These are phyloP conservation scores for Kazachstania sp. DNA, from an alignment of 1,139 yeast genomes.

Conservation along the genomic window DNA sequence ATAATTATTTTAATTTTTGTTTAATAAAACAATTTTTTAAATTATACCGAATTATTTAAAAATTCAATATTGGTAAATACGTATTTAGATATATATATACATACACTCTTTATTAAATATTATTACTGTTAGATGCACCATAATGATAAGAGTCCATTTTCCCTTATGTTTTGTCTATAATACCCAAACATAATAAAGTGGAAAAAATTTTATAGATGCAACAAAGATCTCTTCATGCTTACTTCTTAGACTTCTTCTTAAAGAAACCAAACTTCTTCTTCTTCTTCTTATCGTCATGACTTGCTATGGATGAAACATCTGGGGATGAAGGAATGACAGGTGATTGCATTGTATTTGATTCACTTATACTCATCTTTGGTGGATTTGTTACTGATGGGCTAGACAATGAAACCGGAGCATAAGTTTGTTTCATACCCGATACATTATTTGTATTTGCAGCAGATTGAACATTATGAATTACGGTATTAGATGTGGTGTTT, in stretches of 20 bases:
- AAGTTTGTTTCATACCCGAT: conserved; percentile 1
- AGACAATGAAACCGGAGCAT: not conserved
- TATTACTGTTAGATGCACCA: conserved; percentile 1
- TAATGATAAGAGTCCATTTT: not conserved
- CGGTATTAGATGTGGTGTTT: conserved; percentile 20
- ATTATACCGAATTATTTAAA: too few species aligned
- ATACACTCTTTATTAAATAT: conserved; percentile 1
- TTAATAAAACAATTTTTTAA: too few species aligned
- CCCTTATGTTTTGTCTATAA: not conserved
- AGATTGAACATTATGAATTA: conserved; percentile 17
- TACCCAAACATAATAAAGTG: not conserved
- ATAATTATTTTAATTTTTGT: too few species aligned
- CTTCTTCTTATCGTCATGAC: conserved; percentile 11
- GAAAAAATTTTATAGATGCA: not conserved
- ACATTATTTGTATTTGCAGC: conserved; percentile 4
- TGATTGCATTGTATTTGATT: conserved; percentile 3
- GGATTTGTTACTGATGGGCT: not conserved
- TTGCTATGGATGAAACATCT: not conserved
- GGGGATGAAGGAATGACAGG: not conserved
- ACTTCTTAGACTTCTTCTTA: conserved; percentile 22
- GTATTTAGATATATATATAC: not conserved
- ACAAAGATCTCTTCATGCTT: not conserved
- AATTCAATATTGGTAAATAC: not conserved
- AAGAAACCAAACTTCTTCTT: conserved; percentile 26
- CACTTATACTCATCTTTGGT: conserved; percentile 2